Percentiles rank a stretch among this genome's conserved stretches.
Conservation (phyloP, 805 yeast genomes). For the Jamesozyma lodderae region DNA sequence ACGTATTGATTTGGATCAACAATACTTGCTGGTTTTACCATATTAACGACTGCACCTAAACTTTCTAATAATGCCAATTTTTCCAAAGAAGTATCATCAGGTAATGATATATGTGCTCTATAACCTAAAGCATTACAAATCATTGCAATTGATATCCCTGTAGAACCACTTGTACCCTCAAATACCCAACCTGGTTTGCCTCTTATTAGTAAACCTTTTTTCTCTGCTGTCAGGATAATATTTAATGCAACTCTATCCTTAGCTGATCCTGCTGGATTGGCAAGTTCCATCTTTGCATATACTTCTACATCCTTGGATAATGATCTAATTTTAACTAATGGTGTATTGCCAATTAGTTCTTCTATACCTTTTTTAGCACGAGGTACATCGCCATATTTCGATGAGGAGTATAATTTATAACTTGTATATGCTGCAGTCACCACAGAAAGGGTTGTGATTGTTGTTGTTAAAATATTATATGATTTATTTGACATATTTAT, state of each 20-base stretch:
- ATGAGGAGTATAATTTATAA: neutral
- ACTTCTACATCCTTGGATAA: conserved; percentile 70
- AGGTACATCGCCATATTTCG: too few species aligned
- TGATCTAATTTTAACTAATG: conserved; percentile 64
- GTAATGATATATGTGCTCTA: conserved; percentile 84
- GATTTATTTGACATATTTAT: neutral
- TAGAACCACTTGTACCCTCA: conserved; percentile 96
- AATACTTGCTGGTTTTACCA: conserved; percentile 89
- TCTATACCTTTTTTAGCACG: conserved; percentile 44
- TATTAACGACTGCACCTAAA: conserved; percentile 74
- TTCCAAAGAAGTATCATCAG: conserved; percentile 86
- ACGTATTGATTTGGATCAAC: conserved; percentile 92
- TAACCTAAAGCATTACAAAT: conserved; percentile 86
- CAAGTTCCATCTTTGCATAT: conserved; percentile 76
- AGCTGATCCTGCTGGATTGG: conserved; percentile 92
- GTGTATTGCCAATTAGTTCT: conserved; percentile 85
- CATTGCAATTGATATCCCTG: conserved; percentile 89
- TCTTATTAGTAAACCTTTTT: conserved; percentile 41
- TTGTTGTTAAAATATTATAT: neutral
- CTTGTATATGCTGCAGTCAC: neutral
- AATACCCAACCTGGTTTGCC: conserved; percentile 56
- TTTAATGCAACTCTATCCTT: conserved; percentile 90
- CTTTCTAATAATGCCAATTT: conserved; percentile 62
- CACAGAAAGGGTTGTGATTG: neutral
- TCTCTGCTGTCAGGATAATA: conserved; percentile 63